Base-by-base conservation (phyloP, 2,329 filamentous ascomycete genomes). In the Diaporthe velutina region DNA sequence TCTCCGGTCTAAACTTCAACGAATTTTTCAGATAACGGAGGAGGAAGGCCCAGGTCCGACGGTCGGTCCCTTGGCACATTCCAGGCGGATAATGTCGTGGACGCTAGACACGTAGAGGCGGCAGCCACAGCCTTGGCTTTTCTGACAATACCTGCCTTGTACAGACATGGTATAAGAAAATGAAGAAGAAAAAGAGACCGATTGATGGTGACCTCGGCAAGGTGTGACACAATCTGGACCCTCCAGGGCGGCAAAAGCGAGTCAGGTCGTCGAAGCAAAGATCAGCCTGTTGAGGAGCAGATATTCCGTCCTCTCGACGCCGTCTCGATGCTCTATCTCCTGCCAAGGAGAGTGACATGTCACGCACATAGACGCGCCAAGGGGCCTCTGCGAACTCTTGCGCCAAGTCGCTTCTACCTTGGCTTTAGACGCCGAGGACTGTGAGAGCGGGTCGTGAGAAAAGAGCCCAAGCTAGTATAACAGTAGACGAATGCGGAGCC, bases 41-140 rank as follows among this genome's bases (percentile, higher is more conserved):
- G 22, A 38, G 8, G 45, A 15, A 54, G 22, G 48, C n/a, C 33
- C n/a, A 54, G 40, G 45, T 52, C 64, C 64, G 48, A 68, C 3
- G 13, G 8, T 28, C 64, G 64, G 64, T 28, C 33, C 13, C 64
- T 68, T 54, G 64, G 64, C 64, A 68, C 48, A 68, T 68, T 54
- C 48, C 33, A 68, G 64, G 30, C 48, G 64, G 64, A 68, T 68
- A 30, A 52, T 52, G 48, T 68, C 33, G 48, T 68, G 7, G 64
- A 68, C 48, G 64, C 45, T 68, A 68, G 64, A 68, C 64, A 67
- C 30, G 64, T 67, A 52, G 30, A 52, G 4, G 64, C 64, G 45
- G 64, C 64, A 68, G 64, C 64, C 64, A 68, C 45, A 40, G 15
- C 22, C 33, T 52, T 54, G 64, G 64, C 64, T 40, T 54, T 68